Evolutionary conservation across 2,329 filamentous ascomycete species (phyloP).

Genomic region (Aspergillus fumigatus): DNA sequence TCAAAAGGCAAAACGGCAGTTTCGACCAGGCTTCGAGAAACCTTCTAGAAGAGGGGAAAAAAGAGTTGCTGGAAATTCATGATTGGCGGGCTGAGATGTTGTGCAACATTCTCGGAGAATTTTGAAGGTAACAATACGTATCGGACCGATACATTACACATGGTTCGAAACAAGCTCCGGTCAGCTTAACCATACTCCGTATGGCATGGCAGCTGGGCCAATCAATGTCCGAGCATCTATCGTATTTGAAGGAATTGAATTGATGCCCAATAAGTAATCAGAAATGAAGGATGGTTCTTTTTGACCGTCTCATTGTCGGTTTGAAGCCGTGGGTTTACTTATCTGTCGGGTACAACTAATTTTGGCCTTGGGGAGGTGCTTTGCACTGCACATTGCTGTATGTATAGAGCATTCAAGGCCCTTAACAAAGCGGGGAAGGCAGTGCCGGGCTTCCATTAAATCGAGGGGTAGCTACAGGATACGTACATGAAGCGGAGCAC

Average conservation of each 20-base stretch:
- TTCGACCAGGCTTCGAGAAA: slow-evolving; percentile 9
- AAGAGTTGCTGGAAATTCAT: neutral
- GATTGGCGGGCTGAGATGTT: neutral
- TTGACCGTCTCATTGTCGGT: neutral
- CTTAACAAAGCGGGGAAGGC: neutral
- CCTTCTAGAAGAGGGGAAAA: slow-evolving; percentile 11
- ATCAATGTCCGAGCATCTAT: neutral
- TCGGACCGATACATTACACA: neutral
- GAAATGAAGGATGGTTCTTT: neutral
- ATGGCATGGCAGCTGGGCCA: neutral
- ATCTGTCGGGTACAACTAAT: neutral
- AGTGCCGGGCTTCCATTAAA: neutral
- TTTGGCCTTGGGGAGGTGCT: neutral
- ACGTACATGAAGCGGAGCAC: slow-evolving; percentile 5
- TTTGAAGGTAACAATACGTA: neutral
- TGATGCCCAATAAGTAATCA: neutral
- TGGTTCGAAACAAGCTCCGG: too few relatives aligned
- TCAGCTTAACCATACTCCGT: neutral
- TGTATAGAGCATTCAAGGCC: too few relatives aligned
- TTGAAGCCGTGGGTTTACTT: neutral
- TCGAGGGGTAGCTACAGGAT: neutral
- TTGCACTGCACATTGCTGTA: neutral
- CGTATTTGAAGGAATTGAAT: neutral
- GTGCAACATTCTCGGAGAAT: neutral
- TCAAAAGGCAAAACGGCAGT: neutral